Percentiles rank a stretch among this genome's conserved stretches.
These are phyloP conservation scores for Scenedesmus sp. DNA, from an alignment of 163 green algal species.

Conservation along the genomic window DNA sequence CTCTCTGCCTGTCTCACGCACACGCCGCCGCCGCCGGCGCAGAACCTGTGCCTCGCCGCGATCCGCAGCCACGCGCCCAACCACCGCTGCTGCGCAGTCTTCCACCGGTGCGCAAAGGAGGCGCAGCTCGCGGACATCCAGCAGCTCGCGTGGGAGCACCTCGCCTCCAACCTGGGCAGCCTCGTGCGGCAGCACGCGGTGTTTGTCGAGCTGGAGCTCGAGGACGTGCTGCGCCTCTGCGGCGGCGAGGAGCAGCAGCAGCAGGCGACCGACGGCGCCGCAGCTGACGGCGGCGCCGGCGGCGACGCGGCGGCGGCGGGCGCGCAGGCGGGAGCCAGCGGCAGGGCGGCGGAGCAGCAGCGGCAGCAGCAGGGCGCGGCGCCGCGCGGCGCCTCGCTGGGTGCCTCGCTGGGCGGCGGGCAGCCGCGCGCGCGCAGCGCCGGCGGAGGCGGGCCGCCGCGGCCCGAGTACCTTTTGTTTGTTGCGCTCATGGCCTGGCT, in stretches of 20 bases:
- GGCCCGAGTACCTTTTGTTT: conserved; percentile 25
- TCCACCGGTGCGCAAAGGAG: conserved; percentile 32
- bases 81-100: conserved; percentile 34
- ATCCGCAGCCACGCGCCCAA: conserved; percentile 9
- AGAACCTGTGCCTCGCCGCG: conserved; percentile 20
- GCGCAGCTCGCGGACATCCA: conserved; percentile 30
- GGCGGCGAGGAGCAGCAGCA: no score
- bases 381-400: no score
- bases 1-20: no score
- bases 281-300: no score
- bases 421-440: no score
- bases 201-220: conserved; percentile 40
- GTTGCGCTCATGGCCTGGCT: conserved; percentile 38
- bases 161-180: conserved; percentile 20
- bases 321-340: no score
- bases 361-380: background rate
- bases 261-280: no score
- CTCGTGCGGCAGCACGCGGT: conserved; percentile 29
- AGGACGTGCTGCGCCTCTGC: conserved; percentile 31
- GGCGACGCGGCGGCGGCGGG: no score
- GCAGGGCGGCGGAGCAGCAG: background rate
- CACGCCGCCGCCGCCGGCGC: no score
- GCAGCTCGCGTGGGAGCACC: conserved; percentile 8
- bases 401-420: no score
- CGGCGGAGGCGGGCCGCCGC: no score